A percentile compares a stretch with the other conserved stretches of the same genome.
Evolutionary conservation across 257 asterid species (phyloP).

Genomic region (Striga asiatica): DNA sequence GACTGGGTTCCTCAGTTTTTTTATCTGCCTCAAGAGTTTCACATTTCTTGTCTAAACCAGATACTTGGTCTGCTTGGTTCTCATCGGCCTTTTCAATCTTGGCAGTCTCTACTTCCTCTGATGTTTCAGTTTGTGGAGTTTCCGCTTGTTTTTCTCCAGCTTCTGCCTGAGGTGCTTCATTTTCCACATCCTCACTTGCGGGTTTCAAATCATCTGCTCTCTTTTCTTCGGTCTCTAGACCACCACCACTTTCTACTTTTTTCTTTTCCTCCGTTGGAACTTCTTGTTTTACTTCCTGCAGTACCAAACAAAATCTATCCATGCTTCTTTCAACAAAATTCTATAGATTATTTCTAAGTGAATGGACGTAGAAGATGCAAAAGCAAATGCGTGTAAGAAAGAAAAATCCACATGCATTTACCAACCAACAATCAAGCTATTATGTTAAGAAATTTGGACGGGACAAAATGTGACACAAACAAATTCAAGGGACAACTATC

Average conservation of each 20-base stretch:
- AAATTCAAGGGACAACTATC: too few species aligned
- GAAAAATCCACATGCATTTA: too few species aligned
- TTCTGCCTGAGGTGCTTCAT: constrained; percentile 1
- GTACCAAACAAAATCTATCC: too few species aligned
- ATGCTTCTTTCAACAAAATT: too few species aligned
- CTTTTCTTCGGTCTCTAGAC: constrained; percentile 10
- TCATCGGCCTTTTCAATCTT: constrained; percentile 18
- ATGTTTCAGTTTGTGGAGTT: not conserved
- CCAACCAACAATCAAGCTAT: too few species aligned
- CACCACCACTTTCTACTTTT: constrained; percentile 2
- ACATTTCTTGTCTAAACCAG: constrained; percentile 6
- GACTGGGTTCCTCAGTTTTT: not conserved
- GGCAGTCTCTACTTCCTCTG: not conserved
- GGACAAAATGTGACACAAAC: too few species aligned
- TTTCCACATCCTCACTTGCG: constrained; percentile 1
- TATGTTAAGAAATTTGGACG: too few species aligned
- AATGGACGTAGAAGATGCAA: too few species aligned
- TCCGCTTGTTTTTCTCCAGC: constrained; percentile 12
- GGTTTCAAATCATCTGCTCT: constrained; percentile 3
- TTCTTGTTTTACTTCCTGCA: too few species aligned
- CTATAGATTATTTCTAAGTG: too few species aligned
- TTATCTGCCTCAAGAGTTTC: not conserved
- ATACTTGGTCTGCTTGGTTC: constrained; percentile 8
- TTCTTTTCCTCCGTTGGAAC: too few species aligned
- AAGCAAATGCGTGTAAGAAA: too few species aligned